Evolutionary conservation across 352 stramenopile species (phyloP), one percentile per base, ranked within the genome.

Genomic region (Phytophthora sp.): DNA sequence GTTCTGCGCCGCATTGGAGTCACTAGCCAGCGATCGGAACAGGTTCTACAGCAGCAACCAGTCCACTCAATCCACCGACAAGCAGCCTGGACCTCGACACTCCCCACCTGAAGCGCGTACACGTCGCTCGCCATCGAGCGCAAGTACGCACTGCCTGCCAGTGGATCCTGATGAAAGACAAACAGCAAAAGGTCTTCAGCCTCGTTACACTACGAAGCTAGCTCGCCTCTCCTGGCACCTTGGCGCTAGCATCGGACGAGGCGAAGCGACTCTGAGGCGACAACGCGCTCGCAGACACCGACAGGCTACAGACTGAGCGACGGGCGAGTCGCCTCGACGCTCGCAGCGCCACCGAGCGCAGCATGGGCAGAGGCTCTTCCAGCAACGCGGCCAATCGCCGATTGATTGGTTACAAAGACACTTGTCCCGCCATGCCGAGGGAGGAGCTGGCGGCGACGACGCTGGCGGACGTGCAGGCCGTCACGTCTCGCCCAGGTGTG

Each of bases 81-180:
- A n/a, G n/a, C n/a, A n/a, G n/a, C n/a, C n/a, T n/a, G n/a, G n/a
- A n/a, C n/a, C n/a, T n/a, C n/a, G n/a, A n/a, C n/a, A n/a, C n/a
- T n/a, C n/a, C n/a, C n/a, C n/a, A 78, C 70, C 57, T 76, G 61
- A 15, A 79, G 42, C 12, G 71, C 66, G 12, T 51, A 70, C 17
- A 77, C 55, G 18, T 80, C 72, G 28, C 62, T 76, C 5, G 45
- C 35, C 13, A 80, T 27, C 3, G 72, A 80, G n/a, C 54, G 45
- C 28, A 77, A 48, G 30, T 54, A 60, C 21, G 50, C 54, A 5
- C 38, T 60, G 18, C 30, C 21, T 20, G 10, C 39, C 1, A 54
- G 21, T 15, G 32, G 35, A 13, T 45, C 49, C 59, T 68, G 37
- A 13, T 13, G n/a, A n/a, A n/a, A n/a, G n/a, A 42, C 13, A 53